Base-by-base conservation (phyloP, 352 stramenopile species). In the Globisporangium paddicum region DNA sequence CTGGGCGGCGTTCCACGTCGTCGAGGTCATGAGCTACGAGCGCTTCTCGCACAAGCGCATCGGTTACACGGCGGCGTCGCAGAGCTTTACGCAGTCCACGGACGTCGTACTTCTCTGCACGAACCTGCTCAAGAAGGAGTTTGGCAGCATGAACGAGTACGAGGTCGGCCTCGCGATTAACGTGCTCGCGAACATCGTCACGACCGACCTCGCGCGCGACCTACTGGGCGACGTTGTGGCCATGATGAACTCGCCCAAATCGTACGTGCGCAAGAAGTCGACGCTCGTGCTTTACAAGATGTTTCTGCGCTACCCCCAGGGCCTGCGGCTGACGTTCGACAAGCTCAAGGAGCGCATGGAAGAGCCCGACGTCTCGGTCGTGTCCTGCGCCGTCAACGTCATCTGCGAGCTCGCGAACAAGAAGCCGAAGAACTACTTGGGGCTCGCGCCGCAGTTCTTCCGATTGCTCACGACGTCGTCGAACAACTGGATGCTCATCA, bases 401-500 rank as follows among this genome's bases (percentile, higher is more conserved):
- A 98, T 99, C 62, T 99, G 97, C 55, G 97, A 99, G 73, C 76
- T 99, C 46, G 93, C 93, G 14, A 97, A 99, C 77, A 99, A 99
- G 68, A 99, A 99, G 67, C 97, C 97, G 14, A 97, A 96, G 66
- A 99, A 99, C 72, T 99, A 99, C 79, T 63, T 99, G 35, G 89
- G 91, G 1, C 77, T 99, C 48, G 97, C 97, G 13, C 97, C 97
- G 13, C 86, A 98, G 49, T 99, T 99, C 73, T 99, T 99, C 87
- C 86, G 96, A 34, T 73, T 99, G 30, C 80, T 99, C 38, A 99
- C 95, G 28, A 98, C 90, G 44, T 98, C 87, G 9, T 97, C 87
- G 60, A 99, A 99, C 77, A 99, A 99, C 77, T 99, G 97, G 97
- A 99, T 99, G 96, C 88, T 99, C 54, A 99, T 99, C 80, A 99